A percentile compares a stretch with the other conserved stretches of the same genome.
These are phyloP conservation scores for Dictyostelium purpureum DNA, from an alignment of 78 protist species.

Conservation along the genomic window DNA sequence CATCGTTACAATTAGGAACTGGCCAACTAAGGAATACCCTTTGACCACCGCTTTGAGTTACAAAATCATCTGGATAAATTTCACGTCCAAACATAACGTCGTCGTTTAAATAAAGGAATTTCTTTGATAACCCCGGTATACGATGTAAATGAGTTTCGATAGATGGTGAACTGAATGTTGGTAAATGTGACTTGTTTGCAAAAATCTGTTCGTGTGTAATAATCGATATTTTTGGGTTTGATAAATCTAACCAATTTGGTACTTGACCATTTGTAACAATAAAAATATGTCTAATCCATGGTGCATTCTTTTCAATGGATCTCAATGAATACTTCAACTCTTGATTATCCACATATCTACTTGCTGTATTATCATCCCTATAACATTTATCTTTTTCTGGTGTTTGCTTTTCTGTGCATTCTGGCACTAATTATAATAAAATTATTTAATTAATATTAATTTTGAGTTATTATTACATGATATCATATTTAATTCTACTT, in stretches of 20 bases:
- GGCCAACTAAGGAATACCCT: conserved; percentile 93
- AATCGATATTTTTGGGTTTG: conserved; percentile 85
- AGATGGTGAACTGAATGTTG: conserved; percentile 96
- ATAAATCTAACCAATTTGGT: conserved; percentile 95
- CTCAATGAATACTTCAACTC: conserved; percentile 96
- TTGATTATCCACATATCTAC: conserved; percentile 88
- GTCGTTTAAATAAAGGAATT: conserved; percentile 97
- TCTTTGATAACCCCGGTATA: conserved; percentile 94
- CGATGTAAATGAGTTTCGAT: conserved; percentile 96
- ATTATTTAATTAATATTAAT: background rate
- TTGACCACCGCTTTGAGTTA: conserved; percentile 75
- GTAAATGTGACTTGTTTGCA: conserved; percentile 89
- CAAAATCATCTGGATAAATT: conserved; percentile 94
- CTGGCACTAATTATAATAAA: conserved; percentile 15
- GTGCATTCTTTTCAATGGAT: conserved; percentile 91
- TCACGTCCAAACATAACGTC: conserved; percentile 94
- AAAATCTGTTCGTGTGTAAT: conserved; percentile 89
- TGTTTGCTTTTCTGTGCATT: conserved; percentile 53
- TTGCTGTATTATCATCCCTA: conserved; percentile 72
- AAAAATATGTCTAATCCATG: conserved; percentile 95
- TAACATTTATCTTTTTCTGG: conserved; percentile 71
- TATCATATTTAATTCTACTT: conserved; percentile 17
- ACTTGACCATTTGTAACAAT: conserved; percentile 98
- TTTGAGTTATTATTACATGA: background rate
- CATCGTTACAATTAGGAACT: conserved; percentile 94